Evolutionary conservation across 495 filamentous ascomycete species (phyloP), one percentile per base, ranked within the genome.

Genomic region (Hypoxylon rickii): DNA sequence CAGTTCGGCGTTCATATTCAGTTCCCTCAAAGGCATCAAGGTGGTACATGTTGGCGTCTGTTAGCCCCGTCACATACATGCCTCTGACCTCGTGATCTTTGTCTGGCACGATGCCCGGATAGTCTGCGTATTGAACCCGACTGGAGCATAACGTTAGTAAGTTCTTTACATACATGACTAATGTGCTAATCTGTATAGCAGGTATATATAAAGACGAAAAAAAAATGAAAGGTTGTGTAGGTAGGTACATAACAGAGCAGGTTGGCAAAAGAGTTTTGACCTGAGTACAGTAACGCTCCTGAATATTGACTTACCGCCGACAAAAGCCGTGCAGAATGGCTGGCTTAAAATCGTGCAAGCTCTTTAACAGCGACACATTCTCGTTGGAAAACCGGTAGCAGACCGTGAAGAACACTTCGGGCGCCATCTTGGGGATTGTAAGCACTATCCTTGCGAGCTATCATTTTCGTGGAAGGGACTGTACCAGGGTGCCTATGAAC

Each of bases 21-120:
- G 43, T 38, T 0, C 94, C 94, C 68, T 98, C 94, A 59, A 96
- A 98, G 7, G 72, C 65, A 59, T 97, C 92, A 1, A 98, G 79
- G 5, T 89, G 83, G 60, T 78, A 72, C 20, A 96, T 71, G 63
- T 97, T 90, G 0, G 79, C 84, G 10, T 84, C 80, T 1, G 89
- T 94, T 19, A 98, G 73, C 2, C 93, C 93, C 0, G 82, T 84
- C 2, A 92, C 90, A 34, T 84, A 83, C 19, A 84, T 88, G 7
- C 94, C 94, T n/a, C 86, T 79, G 8, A 97, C 92, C n/a, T 74
- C 52, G 48, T 80, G 75, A 31, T 71, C 70, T 8, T 65, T 26
- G 39, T 81, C 75, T 0, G 81, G 70, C 1, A 86, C 72, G 24
- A 98, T 89, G n/a, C 86, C 93, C 0, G 94, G 94, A 66, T 96